Percentiles rank a stretch among this genome's conserved stretches.
Conservation (phyloP, 1,284 basidiomycete genomes). For the Porodaedalea pini region DNA sequence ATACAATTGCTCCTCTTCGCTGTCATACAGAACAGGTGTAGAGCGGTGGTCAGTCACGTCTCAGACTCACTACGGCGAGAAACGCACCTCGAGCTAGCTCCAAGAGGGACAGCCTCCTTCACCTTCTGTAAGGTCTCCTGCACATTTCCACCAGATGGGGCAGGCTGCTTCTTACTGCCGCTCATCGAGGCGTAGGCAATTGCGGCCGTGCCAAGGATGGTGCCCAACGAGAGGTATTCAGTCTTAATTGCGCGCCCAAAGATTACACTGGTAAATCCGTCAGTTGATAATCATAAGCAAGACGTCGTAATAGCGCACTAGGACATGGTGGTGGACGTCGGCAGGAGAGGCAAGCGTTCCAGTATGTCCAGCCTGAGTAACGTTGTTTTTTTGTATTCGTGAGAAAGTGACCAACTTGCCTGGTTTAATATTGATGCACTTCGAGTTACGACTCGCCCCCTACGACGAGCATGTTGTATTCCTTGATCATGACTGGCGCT, state of each 20-base stretch:
- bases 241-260: conserved; percentile 72
- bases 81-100: conserved; percentile 64
- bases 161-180: conserved; percentile 47
- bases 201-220: conserved; percentile 52
- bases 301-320: not conserved
- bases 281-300: not conserved
- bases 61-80: not conserved
- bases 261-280: conserved; percentile 47
- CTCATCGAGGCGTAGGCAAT: conserved; percentile 48
- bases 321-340: conserved; percentile 3
- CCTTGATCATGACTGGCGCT: too few relatives aligned
- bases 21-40: conserved; percentile 27
- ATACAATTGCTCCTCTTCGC: conserved; percentile 72
- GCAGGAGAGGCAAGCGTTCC: not conserved
- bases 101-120: conserved; percentile 58
- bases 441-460: too few relatives aligned
- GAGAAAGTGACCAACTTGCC: too few relatives aligned
- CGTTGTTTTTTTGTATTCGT: too few relatives aligned
- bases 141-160: conserved; percentile 32
- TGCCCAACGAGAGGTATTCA: conserved; percentile 71
- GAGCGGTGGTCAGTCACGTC: conserved; percentile 16
- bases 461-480: too few relatives aligned
- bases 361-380: too few relatives aligned
- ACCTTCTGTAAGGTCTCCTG: conserved; percentile 48
- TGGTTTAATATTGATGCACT: too few relatives aligned